Evolutionary conservation across 495 filamentous ascomycete genomes (phyloP).

Genomic region (Barbatosphaeria neglecta): DNA sequence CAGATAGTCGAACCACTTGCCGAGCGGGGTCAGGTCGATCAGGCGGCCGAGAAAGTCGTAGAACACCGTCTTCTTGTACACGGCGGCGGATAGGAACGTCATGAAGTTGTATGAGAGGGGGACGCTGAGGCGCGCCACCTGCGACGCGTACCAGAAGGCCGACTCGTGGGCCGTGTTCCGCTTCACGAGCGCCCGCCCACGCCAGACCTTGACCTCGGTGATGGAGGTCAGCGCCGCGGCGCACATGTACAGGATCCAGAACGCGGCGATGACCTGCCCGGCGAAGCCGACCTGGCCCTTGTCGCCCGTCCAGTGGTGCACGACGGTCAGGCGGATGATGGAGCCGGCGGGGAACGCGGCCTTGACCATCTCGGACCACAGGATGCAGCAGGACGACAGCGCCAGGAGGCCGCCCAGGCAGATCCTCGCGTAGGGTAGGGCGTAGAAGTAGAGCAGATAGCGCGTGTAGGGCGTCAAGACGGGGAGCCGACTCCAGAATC

Average conservation of each 20-base stretch:
- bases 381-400: slow-evolving; percentile 64
- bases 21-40: slow-evolving; percentile 76
- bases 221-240: slow-evolving; percentile 74
- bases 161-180: slow-evolving; percentile 84
- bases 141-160: slow-evolving; percentile 87
- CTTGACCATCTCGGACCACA: slow-evolving; percentile 89
- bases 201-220: slow-evolving; percentile 86
- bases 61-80: slow-evolving; percentile 66
- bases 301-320: slow-evolving; percentile 57
- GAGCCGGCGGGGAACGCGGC: slow-evolving; percentile 62
- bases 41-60: slow-evolving; percentile 74
- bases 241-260: slow-evolving; percentile 90
- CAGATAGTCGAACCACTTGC: slow-evolving; percentile 72
- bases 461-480: slow-evolving; percentile 79
- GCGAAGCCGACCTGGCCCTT: slow-evolving; percentile 67
- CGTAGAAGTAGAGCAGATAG: slow-evolving; percentile 59
- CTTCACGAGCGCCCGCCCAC: slow-evolving; percentile 78
- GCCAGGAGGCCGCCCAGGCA: slow-evolving; percentile 52
- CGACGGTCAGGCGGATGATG: slow-evolving; percentile 71
- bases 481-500: slow-evolving; percentile 39
- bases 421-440: slow-evolving; percentile 54
- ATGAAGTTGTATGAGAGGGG: slow-evolving; percentile 93
- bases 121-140: slow-evolving; percentile 81
- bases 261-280: slow-evolving; percentile 69
- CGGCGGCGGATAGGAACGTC: slow-evolving; percentile 60